Base-by-base conservation (phyloP, 176 grass and related monocot species). In the Melocanna baccifera region DNA sequence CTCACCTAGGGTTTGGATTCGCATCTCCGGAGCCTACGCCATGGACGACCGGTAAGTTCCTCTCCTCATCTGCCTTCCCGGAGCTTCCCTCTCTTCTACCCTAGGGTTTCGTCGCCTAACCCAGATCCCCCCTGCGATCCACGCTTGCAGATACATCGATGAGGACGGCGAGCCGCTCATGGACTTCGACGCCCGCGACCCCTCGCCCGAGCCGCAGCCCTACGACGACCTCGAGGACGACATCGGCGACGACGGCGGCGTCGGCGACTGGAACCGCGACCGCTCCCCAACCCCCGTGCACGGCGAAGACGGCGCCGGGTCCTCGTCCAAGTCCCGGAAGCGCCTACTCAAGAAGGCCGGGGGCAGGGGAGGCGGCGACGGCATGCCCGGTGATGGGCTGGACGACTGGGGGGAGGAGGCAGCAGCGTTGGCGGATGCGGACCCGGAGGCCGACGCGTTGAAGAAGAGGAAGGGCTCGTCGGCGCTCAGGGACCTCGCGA, bases 91-190 rank as follows among this genome's bases (percentile, higher is more conserved):
- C 41, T 43, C 62, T 32, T 16, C 15, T 6, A 0, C 5, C 22
- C 63, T 83, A 73, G 37, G 70, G 81, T 78, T 79, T 57, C 80
- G 32, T 58, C 28, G 9, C 15, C 43, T 66, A 25, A 53, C 5
- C 53, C 6, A 16, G 29, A 23, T 22, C 6, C 20, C 23, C 34
- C 68, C 67, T 41, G 45, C 40, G 71, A 39, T 71, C 75, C 55
- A 12, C 55, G 18, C 43, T 23, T 20, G 48, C 91, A 98, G 93
- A 11, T 94, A 89, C 69, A 80, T 83, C 73, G 93, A 98, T 65
- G 96, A 98, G 48, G 93, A 98, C 37, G 96, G 96, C 18, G 96
- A 93, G 83, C 80, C 88, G 37, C 78, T 94, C 72, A 86, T 98
- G 93, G 89, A 95, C 85, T 78, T 81, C 12, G 89, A 96, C 45